A percentile compares a stretch with the other conserved stretches of the same genome.
Evolutionary conservation across 257 asterid species (phyloP).

Genomic region (Solanum corneliomulleri): DNA sequence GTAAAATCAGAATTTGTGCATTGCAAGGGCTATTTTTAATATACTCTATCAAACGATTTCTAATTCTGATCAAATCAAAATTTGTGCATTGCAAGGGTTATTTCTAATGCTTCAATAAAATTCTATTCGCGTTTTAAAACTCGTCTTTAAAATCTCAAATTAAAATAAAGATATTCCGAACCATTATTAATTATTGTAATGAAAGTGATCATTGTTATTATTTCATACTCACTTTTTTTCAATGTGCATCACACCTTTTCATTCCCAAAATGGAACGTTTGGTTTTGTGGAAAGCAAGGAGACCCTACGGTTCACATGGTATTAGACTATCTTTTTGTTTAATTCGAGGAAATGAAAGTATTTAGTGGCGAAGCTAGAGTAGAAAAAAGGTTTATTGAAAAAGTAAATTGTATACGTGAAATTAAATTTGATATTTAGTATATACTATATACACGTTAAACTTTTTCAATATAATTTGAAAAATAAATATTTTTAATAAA

Average conservation of each 20-base stretch:
- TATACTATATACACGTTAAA: not conserved
- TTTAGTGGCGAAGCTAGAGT: not conserved
- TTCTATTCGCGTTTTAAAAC: not conserved
- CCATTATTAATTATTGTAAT: not conserved
- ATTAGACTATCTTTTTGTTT: not conserved
- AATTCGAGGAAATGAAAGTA: not conserved
- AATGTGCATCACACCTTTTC: not conserved
- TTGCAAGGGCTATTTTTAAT: no score
- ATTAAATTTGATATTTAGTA: not conserved
- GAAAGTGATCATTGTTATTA: not conserved
- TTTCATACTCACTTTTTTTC: not conserved
- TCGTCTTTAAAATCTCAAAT: not conserved
- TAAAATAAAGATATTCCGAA: not conserved
- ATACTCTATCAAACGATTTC: no score
- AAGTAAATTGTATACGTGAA: not conserved
- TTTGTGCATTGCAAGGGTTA: not conserved
- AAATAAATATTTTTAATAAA: rapidly evolving
- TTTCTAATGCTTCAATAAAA: not conserved
- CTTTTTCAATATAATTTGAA: not conserved
- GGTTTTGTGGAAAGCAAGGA: not conserved
- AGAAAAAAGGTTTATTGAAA: not conserved
- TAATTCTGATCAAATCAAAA: no score
- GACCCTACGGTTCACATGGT: not conserved
- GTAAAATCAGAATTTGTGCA: not conserved
- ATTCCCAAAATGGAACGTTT: not conserved